Conservation (phyloP, 192 early-diverging fungal species). For the Gryganskiella cystojenkinii region DNA sequence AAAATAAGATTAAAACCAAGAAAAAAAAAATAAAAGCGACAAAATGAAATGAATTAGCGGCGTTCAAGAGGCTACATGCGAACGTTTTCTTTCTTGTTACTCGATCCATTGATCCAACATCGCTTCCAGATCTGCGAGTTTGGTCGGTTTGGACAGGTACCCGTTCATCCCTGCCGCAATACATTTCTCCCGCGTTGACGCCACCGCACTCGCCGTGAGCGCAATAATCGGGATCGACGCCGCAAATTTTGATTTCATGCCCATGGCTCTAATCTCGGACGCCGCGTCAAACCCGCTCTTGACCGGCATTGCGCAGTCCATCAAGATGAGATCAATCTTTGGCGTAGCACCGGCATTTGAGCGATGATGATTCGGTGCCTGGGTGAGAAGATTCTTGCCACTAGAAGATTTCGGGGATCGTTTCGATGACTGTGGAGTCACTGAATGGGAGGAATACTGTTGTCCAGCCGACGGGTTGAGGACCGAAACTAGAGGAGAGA, state of each 20-base stretch:
- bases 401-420: too few species aligned
- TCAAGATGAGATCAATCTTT: slow-evolving; percentile 56
- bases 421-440: too few species aligned
- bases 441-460: too few species aligned
- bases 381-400: too few species aligned
- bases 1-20: too few species aligned
- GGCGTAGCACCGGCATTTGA: too few species aligned
- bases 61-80: too few species aligned
- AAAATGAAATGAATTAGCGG: too few species aligned
- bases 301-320: slow-evolving; percentile 72
- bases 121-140: slow-evolving; percentile 49
- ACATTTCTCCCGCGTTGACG: slow-evolving; percentile 59
- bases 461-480: too few species aligned
- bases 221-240: slow-evolving; percentile 65
- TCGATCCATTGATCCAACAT: slow-evolving; percentile 55
- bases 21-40: too few species aligned
- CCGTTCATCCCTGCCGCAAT: slow-evolving; percentile 60
- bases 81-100: not conserved
- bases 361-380: not conserved
- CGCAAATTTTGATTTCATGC: slow-evolving; percentile 11
- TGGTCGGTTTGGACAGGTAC: slow-evolving; percentile 60
- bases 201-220: slow-evolving; percentile 66
- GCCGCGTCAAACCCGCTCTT: slow-evolving; percentile 67
- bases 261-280: slow-evolving; percentile 58
- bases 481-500: not conserved